Base-by-base conservation (phyloP, 2,329 filamentous ascomycete genomes). In the Paecilomyces sp. region DNA sequence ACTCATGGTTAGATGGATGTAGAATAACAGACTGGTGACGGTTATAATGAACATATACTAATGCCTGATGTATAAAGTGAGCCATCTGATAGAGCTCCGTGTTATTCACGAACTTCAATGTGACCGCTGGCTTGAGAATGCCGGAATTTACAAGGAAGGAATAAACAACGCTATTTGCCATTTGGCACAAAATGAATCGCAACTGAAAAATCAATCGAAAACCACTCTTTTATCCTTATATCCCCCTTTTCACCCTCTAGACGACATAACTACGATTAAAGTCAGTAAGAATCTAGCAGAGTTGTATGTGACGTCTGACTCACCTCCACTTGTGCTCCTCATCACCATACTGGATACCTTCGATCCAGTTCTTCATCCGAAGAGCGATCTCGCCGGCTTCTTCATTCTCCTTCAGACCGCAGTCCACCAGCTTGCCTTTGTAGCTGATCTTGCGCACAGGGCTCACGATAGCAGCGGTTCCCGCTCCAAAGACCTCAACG, bases 341-440 rank as follows among this genome's bases (percentile, higher is more conserved):
- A 65, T 97, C 92, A 64, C 94, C 94, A 73, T 97, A 97, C 79
- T 97, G 93, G 67, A 95, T 92, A 30, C 80, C 88, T 80, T 96
- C 92, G 63, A 99, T 97, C 94, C 94, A 99, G 69, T 88, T 85
- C 85, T 96, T 96, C 88, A 99, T 92, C 76, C 85, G 85, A 68
- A 86, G 79, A 9, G 94, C 89, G 69, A 97, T 82, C 71, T 92
- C 88, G 52, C 94, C 94, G 11, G 91, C 92, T 80, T 99, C 93
- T 76, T 95, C 85, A 55, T 85, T 81, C 66, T 90, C 86, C 73
- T 84, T 85, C 65, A 99, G 79, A 3, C 92, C 93, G 74, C 94
- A 97, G 69, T 90, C 83, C 30, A 99, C 87, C 63, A 89, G 73
- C 69, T 89, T 81, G 57, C 89, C 92, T 76, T 87, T 89, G 89